Evolutionary conservation across 2,329 filamentous ascomycete species (phyloP), one percentile per base, ranked within the genome.

Genomic region (Dryadomyces sulphureus): DNA sequence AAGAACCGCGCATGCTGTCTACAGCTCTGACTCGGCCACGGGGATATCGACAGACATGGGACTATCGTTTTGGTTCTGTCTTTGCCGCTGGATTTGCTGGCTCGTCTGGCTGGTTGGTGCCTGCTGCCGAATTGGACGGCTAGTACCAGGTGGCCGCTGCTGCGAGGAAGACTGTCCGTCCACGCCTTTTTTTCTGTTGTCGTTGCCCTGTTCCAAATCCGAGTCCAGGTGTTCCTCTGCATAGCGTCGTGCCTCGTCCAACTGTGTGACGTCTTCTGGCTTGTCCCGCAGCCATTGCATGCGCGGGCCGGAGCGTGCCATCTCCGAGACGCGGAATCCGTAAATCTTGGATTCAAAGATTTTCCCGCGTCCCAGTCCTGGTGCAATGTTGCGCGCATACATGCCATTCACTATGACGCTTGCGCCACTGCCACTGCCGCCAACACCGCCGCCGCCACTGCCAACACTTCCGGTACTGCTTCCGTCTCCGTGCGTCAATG

Each of bases 261-360:
- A 69, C 55, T 94, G 84, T 38, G 72, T 79, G 46, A 94, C 71
- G 57, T 94, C 78, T 14, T 71, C 69, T 0, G 92, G 92, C 59
- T 88, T 83, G 63, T 83, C 80, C 54, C 92, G 79, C 55, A 98
- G 68, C 92, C 92, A 98, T 60, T 89, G 88, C 92, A 98, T 98
- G 50, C 92, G 76, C 12, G 92, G 92, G 0, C 92, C 92, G 21
- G 85, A 88, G 54, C 84, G 79, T 38, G 92, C 86, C 48, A 89
- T 73, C 63, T 96, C 92, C 17, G 85, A 90, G 20, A 98, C 92
- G 50, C 84, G 78, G 68, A 98, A 98, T 24, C 92, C 92, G 64
- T 96, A 98, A 60, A 98, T 96, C 54, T 81, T 84, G 49, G 92
- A 88, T 60, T 95, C 87, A 65, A 96, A 96, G 56, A 95, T 86